Percentiles rank a stretch among this genome's conserved stretches.
These are phyloP conservation scores for Talaromyces trachyspermus DNA, from an alignment of 495 filamentous ascomycete species.

Conservation along the genomic window DNA sequence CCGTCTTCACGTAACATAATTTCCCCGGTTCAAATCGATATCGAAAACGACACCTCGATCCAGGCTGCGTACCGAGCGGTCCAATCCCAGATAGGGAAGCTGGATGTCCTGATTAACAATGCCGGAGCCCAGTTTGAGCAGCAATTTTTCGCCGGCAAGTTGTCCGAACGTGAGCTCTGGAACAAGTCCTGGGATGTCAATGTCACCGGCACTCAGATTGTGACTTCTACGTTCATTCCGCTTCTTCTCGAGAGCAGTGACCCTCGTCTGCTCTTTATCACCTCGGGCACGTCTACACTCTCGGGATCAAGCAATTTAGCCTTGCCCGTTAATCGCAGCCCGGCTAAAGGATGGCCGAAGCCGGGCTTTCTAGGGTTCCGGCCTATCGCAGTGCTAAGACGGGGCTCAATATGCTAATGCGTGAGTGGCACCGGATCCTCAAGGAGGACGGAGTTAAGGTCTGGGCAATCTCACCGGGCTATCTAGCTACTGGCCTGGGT, in stretches of 20 bases:
- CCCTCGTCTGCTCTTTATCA: constrained; percentile 43
- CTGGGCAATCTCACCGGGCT: constrained; percentile 47
- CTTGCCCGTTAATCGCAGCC: constrained; percentile 23
- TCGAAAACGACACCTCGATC: constrained; percentile 47
- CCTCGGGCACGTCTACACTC: constrained; percentile 41
- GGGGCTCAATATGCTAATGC: constrained; percentile 60
- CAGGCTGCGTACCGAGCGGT: constrained; percentile 28
- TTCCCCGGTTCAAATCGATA: constrained; percentile 36
- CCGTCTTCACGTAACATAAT: constrained; percentile 28
- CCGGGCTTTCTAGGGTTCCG: constrained; percentile 5
- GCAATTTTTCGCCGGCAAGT: constrained; percentile 21
- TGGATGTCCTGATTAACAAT: constrained; percentile 51
- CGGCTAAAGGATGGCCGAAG: constrained; percentile 43
- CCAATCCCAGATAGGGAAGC: constrained; percentile 24
- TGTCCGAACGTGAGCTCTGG: constrained; percentile 33
- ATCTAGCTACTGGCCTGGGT: constrained; percentile 46
- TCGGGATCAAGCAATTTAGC: constrained; percentile 23
- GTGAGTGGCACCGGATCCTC: constrained; percentile 45
- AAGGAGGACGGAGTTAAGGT: constrained; percentile 55
- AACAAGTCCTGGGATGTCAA: constrained; percentile 52
- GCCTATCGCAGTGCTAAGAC: constrained; percentile 51
- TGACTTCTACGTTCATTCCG: constrained; percentile 37
- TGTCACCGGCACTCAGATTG: constrained; percentile 41
- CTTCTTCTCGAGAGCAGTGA: constrained; percentile 36
- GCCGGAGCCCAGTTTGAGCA: constrained; percentile 33